Percentiles rank a stretch among this genome's conserved stretches.
Evolutionary conservation across 257 asterid species (phyloP).

Genomic region (Scutellaria galericulata): DNA sequence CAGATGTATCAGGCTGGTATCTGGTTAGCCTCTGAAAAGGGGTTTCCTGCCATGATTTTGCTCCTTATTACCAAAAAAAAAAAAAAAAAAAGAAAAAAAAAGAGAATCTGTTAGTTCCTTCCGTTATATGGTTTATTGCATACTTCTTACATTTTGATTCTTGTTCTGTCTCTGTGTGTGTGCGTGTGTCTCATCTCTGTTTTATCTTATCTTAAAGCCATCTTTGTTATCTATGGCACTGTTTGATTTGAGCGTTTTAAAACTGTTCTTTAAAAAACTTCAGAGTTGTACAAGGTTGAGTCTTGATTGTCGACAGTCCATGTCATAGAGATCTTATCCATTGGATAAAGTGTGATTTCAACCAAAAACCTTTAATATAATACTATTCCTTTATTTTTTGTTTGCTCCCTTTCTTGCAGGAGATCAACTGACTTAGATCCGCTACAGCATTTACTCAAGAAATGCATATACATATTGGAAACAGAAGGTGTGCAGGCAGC

Average conservation of each 20-base stretch:
- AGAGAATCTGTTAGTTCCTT: background rate
- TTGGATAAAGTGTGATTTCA: slow-evolving; percentile 11
- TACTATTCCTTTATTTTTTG: slow-evolving; percentile 25
- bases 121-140: background rate
- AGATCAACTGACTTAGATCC: slow-evolving; percentile 78
- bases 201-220: background rate
- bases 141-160: background rate
- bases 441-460: slow-evolving; percentile 85
- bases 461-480: slow-evolving; percentile 76
- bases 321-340: slow-evolving; percentile 7
- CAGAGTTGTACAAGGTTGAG: slow-evolving; percentile 10
- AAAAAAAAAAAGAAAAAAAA: no score
- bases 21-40: slow-evolving; percentile 6
- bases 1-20: background rate
- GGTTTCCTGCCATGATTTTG: slow-evolving; percentile 5
- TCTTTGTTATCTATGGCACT: background rate
- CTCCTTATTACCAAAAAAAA: background rate
- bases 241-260: slow-evolving; percentile 9
- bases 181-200: background rate
- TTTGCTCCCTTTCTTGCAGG: slow-evolving; percentile 47
- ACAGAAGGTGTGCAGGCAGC: slow-evolving; percentile 55
- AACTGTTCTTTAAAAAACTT: slow-evolving; percentile 9
- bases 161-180: background rate
- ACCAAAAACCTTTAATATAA: slow-evolving; percentile 11
- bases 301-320: slow-evolving; percentile 15